A percentile compares a stretch with the other conserved stretches of the same genome.
Conservation (phyloP, 495 filamentous ascomycete species). For the Aspergillus conjunctus region DNA sequence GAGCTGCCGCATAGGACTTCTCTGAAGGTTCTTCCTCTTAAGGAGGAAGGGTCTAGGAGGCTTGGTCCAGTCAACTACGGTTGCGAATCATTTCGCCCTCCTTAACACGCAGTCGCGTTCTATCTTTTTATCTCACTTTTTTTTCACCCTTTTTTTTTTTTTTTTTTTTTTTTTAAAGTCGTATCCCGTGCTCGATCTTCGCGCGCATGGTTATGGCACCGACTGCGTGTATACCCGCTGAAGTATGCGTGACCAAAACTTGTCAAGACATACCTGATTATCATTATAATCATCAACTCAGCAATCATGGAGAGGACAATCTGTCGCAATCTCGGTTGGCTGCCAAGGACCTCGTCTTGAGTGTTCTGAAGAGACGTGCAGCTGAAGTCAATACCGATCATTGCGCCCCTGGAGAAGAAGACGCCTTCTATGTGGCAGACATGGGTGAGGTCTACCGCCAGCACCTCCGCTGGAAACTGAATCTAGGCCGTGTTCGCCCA, state of each 20-base stretch:
- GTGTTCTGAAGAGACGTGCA: slow-evolving; percentile 79
- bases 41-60: slow-evolving; percentile 90
- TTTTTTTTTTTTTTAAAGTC: slow-evolving; percentile 22
- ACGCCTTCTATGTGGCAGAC: slow-evolving; percentile 97
- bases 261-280: slow-evolving; percentile 36
- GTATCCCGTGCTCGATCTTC: slow-evolving; percentile 37
- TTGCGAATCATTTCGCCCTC: slow-evolving; percentile 87
- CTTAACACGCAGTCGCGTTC: slow-evolving; percentile 64
- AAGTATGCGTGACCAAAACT: slow-evolving; percentile 47
- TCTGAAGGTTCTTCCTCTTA: slow-evolving; percentile 95
- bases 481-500: slow-evolving; percentile 87
- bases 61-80: slow-evolving; percentile 81
- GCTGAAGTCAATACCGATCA: slow-evolving; percentile 77
- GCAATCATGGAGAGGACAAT: slow-evolving; percentile 45
- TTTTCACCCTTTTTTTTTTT: slow-evolving; percentile 25
- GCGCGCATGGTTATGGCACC: slow-evolving; percentile 68
- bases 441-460: slow-evolving; percentile 98
- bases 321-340: slow-evolving; percentile 50
- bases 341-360: slow-evolving; percentile 65
- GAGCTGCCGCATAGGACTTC: slow-evolving; percentile 99
- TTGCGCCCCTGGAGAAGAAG: slow-evolving; percentile 89
- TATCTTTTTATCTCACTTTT: too few species aligned
- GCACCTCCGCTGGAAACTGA: slow-evolving; percentile 96
- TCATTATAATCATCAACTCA: slow-evolving; percentile 32
- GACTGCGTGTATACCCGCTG: slow-evolving; percentile 61